phyloP scores from a whole-genome alignment of 305 asterid species.

The Stenogyne calaminthoides region DNA sequence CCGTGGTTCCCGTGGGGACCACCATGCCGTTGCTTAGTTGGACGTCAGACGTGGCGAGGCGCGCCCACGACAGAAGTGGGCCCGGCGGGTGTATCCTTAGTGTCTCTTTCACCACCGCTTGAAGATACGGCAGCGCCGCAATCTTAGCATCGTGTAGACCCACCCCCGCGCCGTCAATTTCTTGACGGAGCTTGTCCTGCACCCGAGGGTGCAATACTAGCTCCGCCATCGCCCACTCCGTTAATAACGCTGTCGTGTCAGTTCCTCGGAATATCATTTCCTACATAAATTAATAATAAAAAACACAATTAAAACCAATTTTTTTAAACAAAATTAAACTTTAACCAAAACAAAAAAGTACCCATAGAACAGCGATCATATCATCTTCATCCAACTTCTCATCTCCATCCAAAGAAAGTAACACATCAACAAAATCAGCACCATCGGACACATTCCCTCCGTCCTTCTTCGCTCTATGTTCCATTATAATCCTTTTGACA shows the following conservation, averaged over 20 bases:
- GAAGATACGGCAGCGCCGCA: slow-evolving; percentile 50
- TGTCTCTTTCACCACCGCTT: slow-evolving; percentile 63
- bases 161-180: slow-evolving; percentile 34
- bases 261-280: slow-evolving; percentile 78
- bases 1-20: slow-evolving; percentile 59
- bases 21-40: slow-evolving; percentile 57
- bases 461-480: slow-evolving; percentile 7
- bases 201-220: slow-evolving; percentile 53
- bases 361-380: slow-evolving; percentile 37
- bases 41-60: slow-evolving; percentile 59
- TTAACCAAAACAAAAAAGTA: not conserved
- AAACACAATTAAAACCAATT: not conserved
- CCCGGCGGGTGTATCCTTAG: slow-evolving; percentile 71
- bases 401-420: slow-evolving; percentile 46
- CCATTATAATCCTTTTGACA: slow-evolving; percentile 31
- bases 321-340: too few species aligned
- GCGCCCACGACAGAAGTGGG: slow-evolving; percentile 73
- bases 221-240: slow-evolving; percentile 74
- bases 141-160: slow-evolving; percentile 36
- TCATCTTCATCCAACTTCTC: slow-evolving; percentile 53
- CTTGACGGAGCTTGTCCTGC: slow-evolving; percentile 49
- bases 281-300: slow-evolving; percentile 26
- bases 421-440: slow-evolving; percentile 50
- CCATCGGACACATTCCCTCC: not conserved
- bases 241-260: slow-evolving; percentile 62